Conservation (phyloP, 352 stramenopile genomes). For the Elongisporangium prolatum region DNA sequence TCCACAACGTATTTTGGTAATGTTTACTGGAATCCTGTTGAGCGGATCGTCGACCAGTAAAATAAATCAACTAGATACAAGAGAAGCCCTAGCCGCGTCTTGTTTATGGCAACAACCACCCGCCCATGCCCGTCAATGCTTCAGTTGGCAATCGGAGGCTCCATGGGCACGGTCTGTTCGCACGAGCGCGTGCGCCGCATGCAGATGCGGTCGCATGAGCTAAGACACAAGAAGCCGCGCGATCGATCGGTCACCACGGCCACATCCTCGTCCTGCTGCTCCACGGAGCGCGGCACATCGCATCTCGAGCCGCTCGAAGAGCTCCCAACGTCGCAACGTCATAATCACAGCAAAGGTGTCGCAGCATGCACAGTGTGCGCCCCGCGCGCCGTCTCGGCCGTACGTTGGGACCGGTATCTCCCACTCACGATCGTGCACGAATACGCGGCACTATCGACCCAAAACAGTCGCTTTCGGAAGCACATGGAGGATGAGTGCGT, state of each 20-base stretch:
- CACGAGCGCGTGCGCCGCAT: neutral
- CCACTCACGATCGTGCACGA: slow-evolving; percentile 31
- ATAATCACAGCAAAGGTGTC: neutral
- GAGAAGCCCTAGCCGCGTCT: neutral
- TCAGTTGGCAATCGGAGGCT: neutral
- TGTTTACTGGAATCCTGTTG: neutral
- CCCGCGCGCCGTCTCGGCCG: neutral
- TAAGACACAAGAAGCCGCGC: neutral
- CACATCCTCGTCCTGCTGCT: neutral
- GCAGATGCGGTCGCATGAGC: neutral
- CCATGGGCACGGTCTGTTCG: neutral
- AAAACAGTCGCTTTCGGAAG: slow-evolving; percentile 76
- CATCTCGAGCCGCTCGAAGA: neutral
- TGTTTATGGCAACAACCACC: neutral
- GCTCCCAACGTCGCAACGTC: neutral
- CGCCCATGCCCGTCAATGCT: neutral
- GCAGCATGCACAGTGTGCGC: neutral
- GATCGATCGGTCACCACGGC: neutral
- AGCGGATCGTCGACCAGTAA: neutral
- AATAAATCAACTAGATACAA: neutral
- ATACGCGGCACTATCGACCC: slow-evolving; percentile 68
- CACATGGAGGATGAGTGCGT: slow-evolving; percentile 86
- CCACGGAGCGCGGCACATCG: neutral
- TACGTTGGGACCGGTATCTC: neutral
- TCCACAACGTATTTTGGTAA: neutral